Evolutionary conservation across 305 asterid species (phyloP).

Genomic region (Fraxinus paxiana): DNA sequence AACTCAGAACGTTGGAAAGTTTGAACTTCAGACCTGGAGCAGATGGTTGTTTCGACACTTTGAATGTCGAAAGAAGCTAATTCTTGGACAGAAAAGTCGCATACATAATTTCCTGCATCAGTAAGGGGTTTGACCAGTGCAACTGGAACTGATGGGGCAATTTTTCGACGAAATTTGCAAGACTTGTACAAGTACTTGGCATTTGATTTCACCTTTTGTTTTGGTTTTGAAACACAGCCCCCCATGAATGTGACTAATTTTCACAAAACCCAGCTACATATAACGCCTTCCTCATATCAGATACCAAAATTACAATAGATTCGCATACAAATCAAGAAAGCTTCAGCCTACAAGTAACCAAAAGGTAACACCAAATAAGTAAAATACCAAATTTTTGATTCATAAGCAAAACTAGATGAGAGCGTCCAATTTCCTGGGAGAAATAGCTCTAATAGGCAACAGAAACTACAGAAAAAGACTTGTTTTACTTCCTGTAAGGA

Average conservation of each 20-base stretch:
- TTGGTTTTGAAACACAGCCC: slow-evolving; percentile 71
- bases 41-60: slow-evolving; percentile 17
- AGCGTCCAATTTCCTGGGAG: neutral
- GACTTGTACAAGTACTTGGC: slow-evolving; percentile 44
- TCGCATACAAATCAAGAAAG: neutral
- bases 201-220: slow-evolving; percentile 50
- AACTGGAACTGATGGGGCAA: slow-evolving; percentile 48
- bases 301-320: neutral
- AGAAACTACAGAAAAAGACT: neutral
- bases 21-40: slow-evolving; percentile 29
- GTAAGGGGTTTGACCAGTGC: slow-evolving; percentile 42
- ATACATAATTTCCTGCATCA: slow-evolving; percentile 21
- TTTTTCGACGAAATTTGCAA: slow-evolving; percentile 51
- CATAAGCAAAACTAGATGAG: neutral
- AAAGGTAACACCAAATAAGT: neutral
- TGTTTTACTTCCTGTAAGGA: neutral
- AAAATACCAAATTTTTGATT: neutral
- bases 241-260: slow-evolving; percentile 53
- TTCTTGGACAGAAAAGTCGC: slow-evolving; percentile 30
- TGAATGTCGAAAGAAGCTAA: slow-evolving; percentile 24
- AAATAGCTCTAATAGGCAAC: neutral
- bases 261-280: slow-evolving; percentile 22
- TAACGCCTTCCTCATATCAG: slow-evolving; percentile 10
- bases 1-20: slow-evolving; percentile 24
- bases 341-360: neutral